Conservation (phyloP, 2,329 filamentous ascomycete species). For the Apiospora arundinis region DNA sequence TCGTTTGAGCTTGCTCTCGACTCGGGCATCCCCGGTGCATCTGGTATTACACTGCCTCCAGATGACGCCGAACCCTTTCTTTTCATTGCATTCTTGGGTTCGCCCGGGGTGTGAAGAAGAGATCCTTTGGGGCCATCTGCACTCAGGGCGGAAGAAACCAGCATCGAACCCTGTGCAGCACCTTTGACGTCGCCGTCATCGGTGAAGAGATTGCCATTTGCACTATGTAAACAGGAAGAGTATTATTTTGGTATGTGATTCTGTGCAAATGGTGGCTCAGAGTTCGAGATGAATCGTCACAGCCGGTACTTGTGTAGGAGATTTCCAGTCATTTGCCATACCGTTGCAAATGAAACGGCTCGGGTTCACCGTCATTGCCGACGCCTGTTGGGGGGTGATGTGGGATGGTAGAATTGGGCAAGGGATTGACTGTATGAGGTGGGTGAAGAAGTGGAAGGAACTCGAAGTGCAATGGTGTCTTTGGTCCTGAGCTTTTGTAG, state of each 20-base stretch:
- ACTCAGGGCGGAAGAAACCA: background rate
- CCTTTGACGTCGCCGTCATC: background rate
- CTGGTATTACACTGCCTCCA: slow-evolving; percentile 13
- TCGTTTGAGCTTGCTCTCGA: background rate
- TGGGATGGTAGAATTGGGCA: background rate
- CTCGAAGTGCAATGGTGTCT: background rate
- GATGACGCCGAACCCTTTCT: background rate
- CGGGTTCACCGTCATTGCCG: slow-evolving; percentile 1
- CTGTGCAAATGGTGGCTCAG: background rate
- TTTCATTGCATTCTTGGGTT: background rate
- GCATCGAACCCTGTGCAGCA: background rate
- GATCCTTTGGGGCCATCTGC: background rate
- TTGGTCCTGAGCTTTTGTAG: background rate
- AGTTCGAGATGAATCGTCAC: background rate
- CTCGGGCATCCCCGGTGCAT: slow-evolving; percentile 4
- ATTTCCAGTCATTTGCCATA: slow-evolving; percentile 1
- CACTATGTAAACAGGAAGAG: background rate
- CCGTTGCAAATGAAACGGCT: background rate
- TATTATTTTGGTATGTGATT: background rate
- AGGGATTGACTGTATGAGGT: background rate
- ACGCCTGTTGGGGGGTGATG: background rate
- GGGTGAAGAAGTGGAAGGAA: background rate
- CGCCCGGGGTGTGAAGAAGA: slow-evolving; percentile 9
- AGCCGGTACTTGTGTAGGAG: background rate
- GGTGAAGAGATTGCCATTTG: background rate